Evolutionary conservation across 1,139 yeast species (phyloP), one percentile per base, ranked within the genome.

Genomic region (Petasospora fabianii): DNA sequence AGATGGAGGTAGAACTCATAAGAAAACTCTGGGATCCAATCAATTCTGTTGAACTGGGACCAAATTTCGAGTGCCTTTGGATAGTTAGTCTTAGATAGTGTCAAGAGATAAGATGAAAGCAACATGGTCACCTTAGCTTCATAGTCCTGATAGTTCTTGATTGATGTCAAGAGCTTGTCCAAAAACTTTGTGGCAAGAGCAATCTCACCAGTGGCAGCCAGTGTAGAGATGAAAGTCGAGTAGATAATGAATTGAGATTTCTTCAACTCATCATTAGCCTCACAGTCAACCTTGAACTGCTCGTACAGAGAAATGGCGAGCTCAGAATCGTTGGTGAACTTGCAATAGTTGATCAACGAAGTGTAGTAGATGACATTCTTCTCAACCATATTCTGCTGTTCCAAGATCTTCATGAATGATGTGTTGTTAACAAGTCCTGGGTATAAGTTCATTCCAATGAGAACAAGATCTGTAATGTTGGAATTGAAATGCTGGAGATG

Each of bases 171-270:
- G 5, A 64, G 46, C 39, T 55, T 57, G 41, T 81, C 84, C 51
- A 83, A 61, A 40, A 80, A 70, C 46, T 71, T 68, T 0, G 81
- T 69, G 1, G 87, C 80, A 27, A 69, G 51, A 5, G 66, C 62
- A 30, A 68, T 49, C 48, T 78, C 74, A 32, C 70, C 71, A 33
- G 75, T 73, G 42, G 64, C 61, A 8, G 77, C 66, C 41, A 81
- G 63, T 2, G 80, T 66, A 30, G 76, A 67, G 27, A 81, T 65
- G 44, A 79, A 58, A 32, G 66, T 58, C 1, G 75, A 60, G 55
- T 80, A 80, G 27, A 80, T 68, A 26, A 59, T 56, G 50, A 66
- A 73, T 49, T 76, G 79, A 40, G 63, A 53, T 14, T 56, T 44
- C 13, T 48, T 39, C 27, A 59, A 33, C 2, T 44, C 30, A 5